Evolutionary conservation across 225 moss, liverwort and hornwort genomes (phyloP).

Genomic region (Sphagnum tenellum): DNA sequence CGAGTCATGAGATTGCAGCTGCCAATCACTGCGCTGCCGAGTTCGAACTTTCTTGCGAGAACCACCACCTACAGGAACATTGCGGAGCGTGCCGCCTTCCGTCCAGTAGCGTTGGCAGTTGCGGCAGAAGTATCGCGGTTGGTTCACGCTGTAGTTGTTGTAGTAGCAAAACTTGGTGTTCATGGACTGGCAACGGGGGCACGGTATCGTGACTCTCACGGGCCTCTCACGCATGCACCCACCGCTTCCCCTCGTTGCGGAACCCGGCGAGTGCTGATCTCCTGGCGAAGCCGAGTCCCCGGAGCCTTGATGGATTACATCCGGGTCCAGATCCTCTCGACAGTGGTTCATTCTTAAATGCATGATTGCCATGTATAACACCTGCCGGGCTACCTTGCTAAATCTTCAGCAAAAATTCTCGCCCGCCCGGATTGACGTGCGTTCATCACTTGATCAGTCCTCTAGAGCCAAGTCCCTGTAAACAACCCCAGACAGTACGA

Average conservation of each 20-base stretch:
- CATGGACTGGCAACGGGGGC: conserved; percentile 47
- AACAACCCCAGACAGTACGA: too few relatives aligned
- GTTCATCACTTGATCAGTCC: too few relatives aligned
- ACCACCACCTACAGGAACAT: conserved; percentile 42
- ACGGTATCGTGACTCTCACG: conserved; percentile 35
- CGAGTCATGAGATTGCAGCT: too few relatives aligned
- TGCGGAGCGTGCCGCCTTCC: conserved; percentile 35
- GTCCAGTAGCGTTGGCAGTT: conserved; percentile 57
- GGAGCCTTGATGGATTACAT: too few relatives aligned
- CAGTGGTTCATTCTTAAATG: too few relatives aligned
- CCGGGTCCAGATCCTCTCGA: too few relatives aligned
- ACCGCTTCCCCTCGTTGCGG: conserved; percentile 20
- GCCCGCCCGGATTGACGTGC: too few relatives aligned
- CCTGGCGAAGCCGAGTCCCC: conserved; percentile 15
- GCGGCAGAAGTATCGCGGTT: conserved; percentile 49
- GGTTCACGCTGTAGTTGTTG: conserved; percentile 52
- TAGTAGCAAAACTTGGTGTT: conserved; percentile 60
- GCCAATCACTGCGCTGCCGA: conserved; percentile 18
- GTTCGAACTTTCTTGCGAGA: conserved; percentile 42
- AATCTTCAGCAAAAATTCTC: too few relatives aligned
- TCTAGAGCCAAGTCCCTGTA: too few relatives aligned
- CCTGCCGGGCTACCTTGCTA: too few relatives aligned
- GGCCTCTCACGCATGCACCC: conserved; percentile 33
- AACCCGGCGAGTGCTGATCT: conserved; percentile 14
- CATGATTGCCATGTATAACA: too few relatives aligned